Conservation (phyloP, 2,329 filamentous ascomycete species). For the Aspergillus pseudoviridinutans region DNA sequence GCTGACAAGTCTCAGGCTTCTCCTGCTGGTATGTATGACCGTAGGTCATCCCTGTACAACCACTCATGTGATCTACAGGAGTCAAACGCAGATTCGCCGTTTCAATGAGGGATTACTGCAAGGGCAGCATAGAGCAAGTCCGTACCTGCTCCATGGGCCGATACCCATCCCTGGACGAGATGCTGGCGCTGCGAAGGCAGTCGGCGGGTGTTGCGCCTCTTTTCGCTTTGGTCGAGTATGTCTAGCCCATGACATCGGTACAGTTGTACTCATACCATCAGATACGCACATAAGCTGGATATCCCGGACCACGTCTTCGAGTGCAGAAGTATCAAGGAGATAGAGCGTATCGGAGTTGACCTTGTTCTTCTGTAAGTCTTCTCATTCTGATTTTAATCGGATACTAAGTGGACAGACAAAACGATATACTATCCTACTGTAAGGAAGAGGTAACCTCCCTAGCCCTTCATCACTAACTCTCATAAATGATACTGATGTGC, state of each 20-base stretch:
- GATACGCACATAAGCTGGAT: slow-evolving; percentile 15
- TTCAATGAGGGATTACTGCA: slow-evolving; percentile 15
- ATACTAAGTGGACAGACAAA: slow-evolving; percentile 14
- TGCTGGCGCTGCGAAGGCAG: slow-evolving; percentile 14
- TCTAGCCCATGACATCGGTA: not conserved
- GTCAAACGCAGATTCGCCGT: slow-evolving; percentile 11
- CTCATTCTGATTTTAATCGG: not conserved
- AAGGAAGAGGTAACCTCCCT: slow-evolving; percentile 19
- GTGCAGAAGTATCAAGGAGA: slow-evolving; percentile 12
- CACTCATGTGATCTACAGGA: slow-evolving; percentile 1
- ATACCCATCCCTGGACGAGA: slow-evolving; percentile 12
- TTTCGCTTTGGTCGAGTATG: slow-evolving; percentile 21
- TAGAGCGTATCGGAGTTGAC: slow-evolving; percentile 17
- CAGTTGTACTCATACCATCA: not conserved
- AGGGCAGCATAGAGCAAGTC: slow-evolving; percentile 15
- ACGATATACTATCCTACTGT: slow-evolving; percentile 24
- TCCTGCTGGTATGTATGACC: slow-evolving; percentile 5
- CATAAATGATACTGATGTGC: not conserved
- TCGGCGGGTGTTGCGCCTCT: slow-evolving; percentile 18
- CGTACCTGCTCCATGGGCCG: slow-evolving; percentile 7
- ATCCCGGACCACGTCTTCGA: slow-evolving; percentile 18
- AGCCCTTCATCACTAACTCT: not conserved
- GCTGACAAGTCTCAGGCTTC: slow-evolving; percentile 1
- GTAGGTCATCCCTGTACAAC: not conserved
- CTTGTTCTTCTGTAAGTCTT: slow-evolving; percentile 15